Base-by-base conservation (phyloP, 129 eudicot species). In the Erigeron canadensis region DNA sequence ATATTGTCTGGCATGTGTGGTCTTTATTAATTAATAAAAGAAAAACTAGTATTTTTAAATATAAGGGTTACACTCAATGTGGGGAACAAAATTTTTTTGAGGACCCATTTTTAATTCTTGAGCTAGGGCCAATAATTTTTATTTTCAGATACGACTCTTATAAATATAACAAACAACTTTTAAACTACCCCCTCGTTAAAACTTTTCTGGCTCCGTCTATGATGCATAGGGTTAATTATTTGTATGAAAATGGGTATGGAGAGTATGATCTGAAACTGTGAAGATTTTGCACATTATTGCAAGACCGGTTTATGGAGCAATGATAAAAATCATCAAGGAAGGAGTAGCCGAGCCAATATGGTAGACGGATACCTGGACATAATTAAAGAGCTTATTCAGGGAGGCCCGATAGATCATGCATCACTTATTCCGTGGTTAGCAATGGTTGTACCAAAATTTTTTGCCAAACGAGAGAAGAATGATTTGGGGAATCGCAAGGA, bases 221-320 rank as follows among this genome's bases (percentile, higher is more conserved):
- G 65, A 60, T 60, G 34, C 65, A 28, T 22, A 60, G 65, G 43
- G 6, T 42, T 28, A 60, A 0, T 6, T 59, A 59, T 59, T 59
- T 59, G 10, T 17, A 59, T 15, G 43, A 60, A 28, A 23, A 28
- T 6, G 65, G 65, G 10, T 60, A 60, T 60, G 65, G 43, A 4
- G 28, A 60, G 41, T 60, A 34, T 60, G 65, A 60, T 60, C 16
- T 28, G 6, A 12, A 22, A 60, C 12, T 60, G 65, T 60, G 65
- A 60, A 28, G 65, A 60, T 60, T 60, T 60, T 60, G 65, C 65
- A 11, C 65, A 22, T 34, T 60, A 60, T 34, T 60, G 65, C 34
- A 60, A 60, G 28, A 60, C 65, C 28, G 43, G 43, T 60, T 42
- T 60, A 10, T 60, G 65, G 43, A 60, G 65, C 43, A 6, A 7